Evolutionary conservation across 2,329 filamentous ascomycete species (phyloP).

Genomic region (Chaetomiaceae sp.): DNA sequence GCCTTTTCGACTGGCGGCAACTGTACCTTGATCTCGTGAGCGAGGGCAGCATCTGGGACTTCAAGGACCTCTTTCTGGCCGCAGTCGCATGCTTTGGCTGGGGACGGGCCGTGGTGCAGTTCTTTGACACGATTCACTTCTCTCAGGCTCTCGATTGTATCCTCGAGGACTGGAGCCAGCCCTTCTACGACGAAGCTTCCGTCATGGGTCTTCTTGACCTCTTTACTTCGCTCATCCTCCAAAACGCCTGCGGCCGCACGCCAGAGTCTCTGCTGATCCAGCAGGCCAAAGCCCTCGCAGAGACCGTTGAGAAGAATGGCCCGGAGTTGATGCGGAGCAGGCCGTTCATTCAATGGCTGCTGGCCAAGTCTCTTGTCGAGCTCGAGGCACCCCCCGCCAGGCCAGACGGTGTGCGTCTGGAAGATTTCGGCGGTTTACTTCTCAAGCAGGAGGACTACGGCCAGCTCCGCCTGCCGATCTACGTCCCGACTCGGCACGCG

Average conservation of each 20-base stretch:
- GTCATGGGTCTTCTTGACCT: conserved; percentile 19
- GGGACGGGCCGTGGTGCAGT: not conserved
- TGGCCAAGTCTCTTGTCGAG: conserved; percentile 11
- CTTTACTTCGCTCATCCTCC: conserved; percentile 16
- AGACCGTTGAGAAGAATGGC: conserved; percentile 1
- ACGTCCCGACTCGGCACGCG: conserved; percentile 9
- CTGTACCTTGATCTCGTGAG: conserved; percentile 13
- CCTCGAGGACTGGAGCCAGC: conserved; percentile 12
- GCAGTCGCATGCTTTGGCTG: conserved; percentile 9
- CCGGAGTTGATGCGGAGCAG: conserved; percentile 13
- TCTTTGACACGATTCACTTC: conserved; percentile 1
- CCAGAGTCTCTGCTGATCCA: conserved; percentile 5
- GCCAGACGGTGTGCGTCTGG: not conserved
- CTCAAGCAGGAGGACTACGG: not conserved
- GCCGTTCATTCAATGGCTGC: conserved; percentile 20
- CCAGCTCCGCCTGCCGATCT: conserved; percentile 21
- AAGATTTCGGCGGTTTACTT: conserved; percentile 8
- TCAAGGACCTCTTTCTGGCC: conserved; percentile 18
- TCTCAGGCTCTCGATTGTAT: conserved; percentile 4
- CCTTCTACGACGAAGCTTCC: conserved; percentile 11
- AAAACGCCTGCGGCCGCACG: not conserved
- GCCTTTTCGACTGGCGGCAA: conserved; percentile 7
- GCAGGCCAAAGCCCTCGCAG: conserved; percentile 4
- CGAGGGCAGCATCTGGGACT: conserved; percentile 20
- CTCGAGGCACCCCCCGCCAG: not conserved